Conservation (phyloP, 2,329 filamentous ascomycete species). For the Microsporum ferrugineum region DNA sequence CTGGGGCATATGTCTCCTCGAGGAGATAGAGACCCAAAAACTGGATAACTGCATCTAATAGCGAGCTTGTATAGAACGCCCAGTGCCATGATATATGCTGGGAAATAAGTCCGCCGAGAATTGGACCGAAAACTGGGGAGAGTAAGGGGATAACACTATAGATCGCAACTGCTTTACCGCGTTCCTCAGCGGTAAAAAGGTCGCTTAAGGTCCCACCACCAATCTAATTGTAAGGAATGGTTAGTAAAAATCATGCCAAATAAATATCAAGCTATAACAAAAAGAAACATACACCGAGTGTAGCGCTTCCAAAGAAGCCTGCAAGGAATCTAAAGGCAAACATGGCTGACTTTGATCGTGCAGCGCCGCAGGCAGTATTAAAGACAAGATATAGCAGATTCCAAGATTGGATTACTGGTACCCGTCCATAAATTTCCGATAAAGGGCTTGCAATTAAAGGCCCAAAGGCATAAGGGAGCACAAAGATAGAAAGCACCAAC, state of each 20-base stretch:
- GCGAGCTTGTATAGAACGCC: constrained; percentile 54
- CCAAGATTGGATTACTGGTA: constrained; percentile 43
- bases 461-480: constrained; percentile 44
- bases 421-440: constrained; percentile 47
- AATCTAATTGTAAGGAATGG: not conserved
- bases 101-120: constrained; percentile 52
- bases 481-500: constrained; percentile 45
- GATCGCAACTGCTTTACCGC: constrained; percentile 44
- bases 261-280: not conserved
- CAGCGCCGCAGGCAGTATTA: constrained; percentile 49
- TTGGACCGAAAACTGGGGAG: constrained; percentile 53
- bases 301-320: constrained; percentile 48
- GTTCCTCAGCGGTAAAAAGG: not conserved
- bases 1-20: constrained; percentile 39
- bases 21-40: constrained; percentile 27
- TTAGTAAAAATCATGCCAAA: not conserved
- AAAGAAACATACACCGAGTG: constrained; percentile 35
- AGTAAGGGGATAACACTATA: constrained; percentile 54
- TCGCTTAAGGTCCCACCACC: not conserved
- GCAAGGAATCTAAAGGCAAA: constrained; percentile 49
- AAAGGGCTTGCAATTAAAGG: constrained; percentile 43
- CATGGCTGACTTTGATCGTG: constrained; percentile 42
- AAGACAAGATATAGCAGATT: constrained; percentile 48
- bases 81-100: constrained; percentile 58
- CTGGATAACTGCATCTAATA: constrained; percentile 13